Evolutionary conservation across 495 filamentous ascomycete genomes (phyloP).

Genomic region (Oidiodendron maius): DNA sequence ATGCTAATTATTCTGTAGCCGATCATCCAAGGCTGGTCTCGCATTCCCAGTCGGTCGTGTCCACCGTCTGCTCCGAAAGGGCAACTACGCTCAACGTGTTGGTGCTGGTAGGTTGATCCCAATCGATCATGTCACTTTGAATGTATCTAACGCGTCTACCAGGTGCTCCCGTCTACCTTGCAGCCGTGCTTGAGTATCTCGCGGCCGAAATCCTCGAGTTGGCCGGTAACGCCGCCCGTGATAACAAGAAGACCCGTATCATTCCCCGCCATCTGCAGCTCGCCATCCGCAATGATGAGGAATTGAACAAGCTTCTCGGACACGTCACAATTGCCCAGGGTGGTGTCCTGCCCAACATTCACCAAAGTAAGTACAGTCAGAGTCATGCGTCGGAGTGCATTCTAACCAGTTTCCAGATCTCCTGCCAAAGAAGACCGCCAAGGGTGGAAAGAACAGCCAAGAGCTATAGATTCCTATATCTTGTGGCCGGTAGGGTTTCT

Average conservation of each 20-base stretch:
- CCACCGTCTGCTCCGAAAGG: slow-evolving; percentile 98
- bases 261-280: slow-evolving; percentile 99
- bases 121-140: slow-evolving; percentile 1
- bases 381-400: slow-evolving; percentile 5
- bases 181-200: slow-evolving; percentile 96
- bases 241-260: slow-evolving; percentile 99
- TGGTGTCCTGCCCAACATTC: slow-evolving; percentile 98
- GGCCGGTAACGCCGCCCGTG: slow-evolving; percentile 96
- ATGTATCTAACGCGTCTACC: slow-evolving; percentile 27
- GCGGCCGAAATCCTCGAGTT: slow-evolving; percentile 98
- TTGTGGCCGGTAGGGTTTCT: slow-evolving; percentile 41
- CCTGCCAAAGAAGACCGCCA: slow-evolving; percentile 95
- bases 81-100: slow-evolving; percentile 99
- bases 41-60: slow-evolving; percentile 99
- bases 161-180: slow-evolving; percentile 96
- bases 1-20: slow-evolving; percentile 52
- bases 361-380: slow-evolving; percentile 74
- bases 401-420: slow-evolving; percentile 57
- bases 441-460: slow-evolving; percentile 88
- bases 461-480: slow-evolving; percentile 67
- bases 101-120: slow-evolving; percentile 68
- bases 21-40: slow-evolving; percentile 98
- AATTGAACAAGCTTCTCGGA: slow-evolving; percentile 98
- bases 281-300: slow-evolving; percentile 98
- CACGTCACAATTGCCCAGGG: slow-evolving; percentile 99